Evolutionary conservation across 2,329 filamentous ascomycete species (phyloP).

Genomic region (Talaromyces amestolkiae): DNA sequence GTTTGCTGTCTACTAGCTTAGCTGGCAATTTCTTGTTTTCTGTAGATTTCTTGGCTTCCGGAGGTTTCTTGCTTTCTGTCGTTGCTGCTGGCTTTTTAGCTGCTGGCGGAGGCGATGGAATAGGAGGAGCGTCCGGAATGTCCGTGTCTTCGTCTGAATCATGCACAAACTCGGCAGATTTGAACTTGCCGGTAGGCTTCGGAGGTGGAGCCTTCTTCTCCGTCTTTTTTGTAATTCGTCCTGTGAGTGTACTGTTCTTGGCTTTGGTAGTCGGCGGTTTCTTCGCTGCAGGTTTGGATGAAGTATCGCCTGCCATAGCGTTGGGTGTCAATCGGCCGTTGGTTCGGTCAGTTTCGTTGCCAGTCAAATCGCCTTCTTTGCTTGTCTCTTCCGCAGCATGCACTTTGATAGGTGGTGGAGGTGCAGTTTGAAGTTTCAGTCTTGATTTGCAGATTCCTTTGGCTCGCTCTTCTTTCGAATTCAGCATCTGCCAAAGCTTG

Average conservation of each 20-base stretch:
- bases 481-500: slow-evolving; percentile 61
- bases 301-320: slow-evolving; percentile 24
- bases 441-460: slow-evolving; percentile 62
- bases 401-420: slow-evolving; percentile 39
- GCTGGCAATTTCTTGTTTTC: slow-evolving; percentile 1
- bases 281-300: slow-evolving; percentile 30
- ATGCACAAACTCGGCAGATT: slow-evolving; percentile 54
- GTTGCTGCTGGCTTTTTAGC: slow-evolving; percentile 15
- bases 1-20: slow-evolving; percentile 13
- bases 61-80: slow-evolving; percentile 19
- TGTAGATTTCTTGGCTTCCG: slow-evolving; percentile 20
- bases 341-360: slow-evolving; percentile 39
- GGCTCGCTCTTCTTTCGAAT: slow-evolving; percentile 59
- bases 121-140: slow-evolving; percentile 32
- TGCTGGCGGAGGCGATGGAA: slow-evolving; percentile 7
- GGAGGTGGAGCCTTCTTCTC: slow-evolving; percentile 36
- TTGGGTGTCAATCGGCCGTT: slow-evolving; percentile 30
- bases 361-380: slow-evolving; percentile 32
- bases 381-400: slow-evolving; percentile 37
- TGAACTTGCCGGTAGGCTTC: slow-evolving; percentile 48
- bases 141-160: slow-evolving; percentile 53
- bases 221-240: slow-evolving; percentile 48
- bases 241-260: slow-evolving; percentile 48
- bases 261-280: slow-evolving; percentile 37
- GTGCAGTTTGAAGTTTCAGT: slow-evolving; percentile 50